Conservation (phyloP, 768 basidiomycete genomes). For the Suillus fuscotomentosus region DNA sequence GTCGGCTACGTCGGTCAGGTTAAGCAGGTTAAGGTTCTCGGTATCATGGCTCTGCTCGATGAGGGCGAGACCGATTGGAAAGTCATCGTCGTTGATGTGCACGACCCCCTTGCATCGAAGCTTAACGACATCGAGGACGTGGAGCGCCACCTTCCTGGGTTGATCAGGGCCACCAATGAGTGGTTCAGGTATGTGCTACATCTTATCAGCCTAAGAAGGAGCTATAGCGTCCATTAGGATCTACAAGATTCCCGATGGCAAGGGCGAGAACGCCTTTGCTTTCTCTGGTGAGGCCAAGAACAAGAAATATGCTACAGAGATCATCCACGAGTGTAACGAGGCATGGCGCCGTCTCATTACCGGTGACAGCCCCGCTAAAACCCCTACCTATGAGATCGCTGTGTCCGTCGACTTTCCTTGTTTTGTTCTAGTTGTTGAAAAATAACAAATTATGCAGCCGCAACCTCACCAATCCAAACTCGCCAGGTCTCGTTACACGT, state of each 20-base stretch:
- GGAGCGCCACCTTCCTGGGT: conserved; percentile 94
- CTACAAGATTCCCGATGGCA: conserved; percentile 95
- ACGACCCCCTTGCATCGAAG: conserved; percentile 93
- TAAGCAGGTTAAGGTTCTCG: conserved; percentile 99
- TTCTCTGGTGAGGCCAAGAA: conserved; percentile 99
- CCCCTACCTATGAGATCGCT: conserved; percentile 69
- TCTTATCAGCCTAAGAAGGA: background rate
- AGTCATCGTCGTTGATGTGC: conserved; percentile 95
- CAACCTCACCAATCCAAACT: conserved; percentile 76
- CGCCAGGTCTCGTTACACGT: conserved; percentile 64
- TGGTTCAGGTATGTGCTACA: conserved; percentile 80
- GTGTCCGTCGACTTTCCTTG: conserved; percentile 58
- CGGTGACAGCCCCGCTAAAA: conserved; percentile 77
- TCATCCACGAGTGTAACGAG: conserved; percentile 98
- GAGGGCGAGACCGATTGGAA: conserved; percentile 99
- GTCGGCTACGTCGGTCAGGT: conserved; percentile 96
- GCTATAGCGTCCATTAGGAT: conserved; percentile 48
- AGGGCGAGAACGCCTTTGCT: conserved; percentile 97
- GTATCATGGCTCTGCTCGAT: conserved; percentile 99
- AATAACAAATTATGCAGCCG: conserved; percentile 44
- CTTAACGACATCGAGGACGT: conserved; percentile 99
- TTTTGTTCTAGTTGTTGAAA: conserved; percentile 1
- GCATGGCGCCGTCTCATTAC: conserved; percentile 93
- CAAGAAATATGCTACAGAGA: conserved; percentile 99
- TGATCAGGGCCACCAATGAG: conserved; percentile 96